Evolutionary conservation across 208 protist species (phyloP).

Genomic region (Leishmania guyanensis): DNA sequence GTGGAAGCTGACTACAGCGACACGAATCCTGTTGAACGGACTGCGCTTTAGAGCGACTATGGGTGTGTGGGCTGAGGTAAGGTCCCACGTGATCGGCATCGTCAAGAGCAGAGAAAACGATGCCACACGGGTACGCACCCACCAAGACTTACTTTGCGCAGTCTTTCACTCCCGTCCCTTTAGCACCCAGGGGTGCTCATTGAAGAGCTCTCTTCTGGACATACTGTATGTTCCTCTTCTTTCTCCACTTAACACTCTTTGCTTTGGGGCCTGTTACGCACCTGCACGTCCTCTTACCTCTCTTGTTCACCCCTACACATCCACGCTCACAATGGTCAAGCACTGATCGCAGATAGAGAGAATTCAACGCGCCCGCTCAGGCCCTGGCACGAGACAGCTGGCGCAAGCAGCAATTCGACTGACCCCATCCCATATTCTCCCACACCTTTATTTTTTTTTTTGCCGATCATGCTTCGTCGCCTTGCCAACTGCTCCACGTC

Average conservation of each 20-base stretch:
- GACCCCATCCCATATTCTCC: not conserved
- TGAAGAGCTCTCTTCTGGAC: not conserved
- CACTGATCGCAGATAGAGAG: not conserved
- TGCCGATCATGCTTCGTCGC: slow-evolving; percentile 42
- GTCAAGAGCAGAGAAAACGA: too few relatives aligned
- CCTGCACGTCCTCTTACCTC: not conserved
- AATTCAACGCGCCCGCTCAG: not conserved
- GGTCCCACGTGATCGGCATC: too few relatives aligned
- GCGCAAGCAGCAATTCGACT: not conserved
- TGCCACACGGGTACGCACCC: not conserved
- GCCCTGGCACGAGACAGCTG: not conserved
- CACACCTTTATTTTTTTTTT: not conserved
- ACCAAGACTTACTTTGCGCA: not conserved
- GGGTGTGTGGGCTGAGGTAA: not conserved
- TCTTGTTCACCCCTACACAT: not conserved
- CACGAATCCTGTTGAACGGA: not conserved
- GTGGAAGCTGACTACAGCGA: not conserved
- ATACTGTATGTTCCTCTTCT: too few relatives aligned
- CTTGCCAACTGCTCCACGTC: slow-evolving; percentile 45
- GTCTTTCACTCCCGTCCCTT: not conserved
- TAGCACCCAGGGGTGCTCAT: too few relatives aligned
- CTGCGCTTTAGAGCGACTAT: not conserved
- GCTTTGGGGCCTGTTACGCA: not conserved
- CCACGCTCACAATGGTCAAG: not conserved
- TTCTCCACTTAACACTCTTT: not conserved